phyloP scores from a whole-genome alignment of 2,329 filamentous ascomycete genomes.

The Verruconis gallopava region DNA sequence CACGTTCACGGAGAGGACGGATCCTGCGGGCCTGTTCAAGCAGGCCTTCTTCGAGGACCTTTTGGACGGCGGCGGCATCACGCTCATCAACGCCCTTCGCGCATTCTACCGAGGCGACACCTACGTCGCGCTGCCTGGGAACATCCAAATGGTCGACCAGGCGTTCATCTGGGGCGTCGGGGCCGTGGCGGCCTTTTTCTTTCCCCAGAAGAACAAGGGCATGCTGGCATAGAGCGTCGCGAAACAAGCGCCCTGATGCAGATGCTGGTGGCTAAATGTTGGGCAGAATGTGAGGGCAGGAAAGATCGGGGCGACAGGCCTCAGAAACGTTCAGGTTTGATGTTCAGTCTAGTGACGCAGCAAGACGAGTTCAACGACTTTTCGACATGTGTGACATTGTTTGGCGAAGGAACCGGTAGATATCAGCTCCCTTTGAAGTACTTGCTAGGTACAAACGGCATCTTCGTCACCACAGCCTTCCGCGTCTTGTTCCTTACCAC shows the following conservation, averaged over 20 bases:
- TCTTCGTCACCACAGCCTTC: constrained; percentile 65
- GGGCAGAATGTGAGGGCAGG: no score
- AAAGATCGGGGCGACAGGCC: no score
- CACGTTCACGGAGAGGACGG: constrained; percentile 1
- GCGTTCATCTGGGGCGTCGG: neutral
- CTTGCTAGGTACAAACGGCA: constrained; percentile 76
- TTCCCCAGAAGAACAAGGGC: neutral
- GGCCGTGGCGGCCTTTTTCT: neutral
- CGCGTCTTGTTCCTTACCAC: constrained; percentile 64
- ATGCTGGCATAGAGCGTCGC: neutral
- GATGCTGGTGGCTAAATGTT: no score
- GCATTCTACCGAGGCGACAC: constrained; percentile 9
- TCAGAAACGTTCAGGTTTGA: no score
- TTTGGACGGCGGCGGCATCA: neutral
- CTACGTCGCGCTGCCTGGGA: constrained; percentile 5
- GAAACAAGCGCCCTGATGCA: no score
- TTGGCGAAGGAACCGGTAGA: no score
- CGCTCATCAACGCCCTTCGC: constrained; percentile 3
- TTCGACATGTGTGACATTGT: no score
- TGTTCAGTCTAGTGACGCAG: no score
- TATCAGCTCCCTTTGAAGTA: constrained; percentile 57
- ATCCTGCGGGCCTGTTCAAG: constrained; percentile 5
- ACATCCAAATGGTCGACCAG: constrained; percentile 2
- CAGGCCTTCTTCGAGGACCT: constrained; percentile 8
- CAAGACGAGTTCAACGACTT: no score